Conservation (phyloP, 202 grass and related monocot genomes). For the Zizania palustris region DNA sequence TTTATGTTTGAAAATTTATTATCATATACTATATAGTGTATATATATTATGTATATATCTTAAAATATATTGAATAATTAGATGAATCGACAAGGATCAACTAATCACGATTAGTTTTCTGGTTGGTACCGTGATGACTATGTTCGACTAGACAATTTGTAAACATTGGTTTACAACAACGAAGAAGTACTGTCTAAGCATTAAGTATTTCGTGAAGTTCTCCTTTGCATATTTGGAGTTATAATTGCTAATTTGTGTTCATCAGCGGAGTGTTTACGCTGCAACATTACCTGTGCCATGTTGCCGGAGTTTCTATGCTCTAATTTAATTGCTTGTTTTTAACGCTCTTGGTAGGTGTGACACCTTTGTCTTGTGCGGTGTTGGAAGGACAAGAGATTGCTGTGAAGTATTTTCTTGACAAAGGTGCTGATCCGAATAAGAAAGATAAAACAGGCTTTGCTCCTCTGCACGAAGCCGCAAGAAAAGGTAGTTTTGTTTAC, state of each 20-base stretch:
- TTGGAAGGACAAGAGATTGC: not conserved
- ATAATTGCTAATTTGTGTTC: not conserved
- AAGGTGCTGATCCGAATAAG: slow-evolving; percentile 54
- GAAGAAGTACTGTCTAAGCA: not conserved
- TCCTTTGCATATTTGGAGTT: not conserved
- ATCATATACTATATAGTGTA: no score
- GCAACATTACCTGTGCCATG: not conserved
- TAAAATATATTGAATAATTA: no score
- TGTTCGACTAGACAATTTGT: no score
- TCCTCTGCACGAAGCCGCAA: slow-evolving; percentile 45
- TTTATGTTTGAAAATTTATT: no score
- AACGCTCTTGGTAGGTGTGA: slow-evolving; percentile 33
- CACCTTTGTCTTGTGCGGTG: slow-evolving; percentile 31
- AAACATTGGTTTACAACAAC: no score
- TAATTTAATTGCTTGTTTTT: slow-evolving; percentile 24
- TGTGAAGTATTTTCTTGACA: slow-evolving; percentile 45
- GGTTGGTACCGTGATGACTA: no score
- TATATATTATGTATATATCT: no score
- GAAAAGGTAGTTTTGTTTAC: slow-evolving; percentile 32
- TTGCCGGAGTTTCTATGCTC: not conserved
- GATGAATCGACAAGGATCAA: no score
- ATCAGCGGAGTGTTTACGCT: not conserved
- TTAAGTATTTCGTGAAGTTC: not conserved
- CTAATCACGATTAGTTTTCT: no score
- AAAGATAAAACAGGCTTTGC: not conserved